Evolutionary conservation across 495 filamentous ascomycete species (phyloP), one percentile per base, ranked within the genome.

Genomic region (Aspergillus diversus): DNA sequence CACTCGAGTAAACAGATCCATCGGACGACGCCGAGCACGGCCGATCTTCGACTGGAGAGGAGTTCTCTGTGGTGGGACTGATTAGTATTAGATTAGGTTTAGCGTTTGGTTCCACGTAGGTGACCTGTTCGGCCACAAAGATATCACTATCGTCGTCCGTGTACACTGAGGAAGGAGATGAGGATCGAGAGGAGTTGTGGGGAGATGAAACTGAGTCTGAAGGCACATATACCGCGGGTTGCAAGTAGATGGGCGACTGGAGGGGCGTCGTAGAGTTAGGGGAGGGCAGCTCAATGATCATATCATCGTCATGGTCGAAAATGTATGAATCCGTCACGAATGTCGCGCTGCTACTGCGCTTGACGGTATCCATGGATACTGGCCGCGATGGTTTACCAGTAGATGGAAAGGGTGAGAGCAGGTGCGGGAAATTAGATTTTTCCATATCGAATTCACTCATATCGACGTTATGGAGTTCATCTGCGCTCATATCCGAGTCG

Each of bases 311-410:
- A 11, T 69, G 64, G 48, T 76, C 74, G 52, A 78, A 76, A 33
- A 77, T 73, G 47, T 72, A 75, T 4, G 74, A 61, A 35, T 75
- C 73, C 33, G 75, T 74, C 8, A 60, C 69, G 17, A 77, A 78
- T 27, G 72, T 75, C 0, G 72, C 66, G 47, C 57, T 70, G 49
- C 76, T 79, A 57, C 65, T 76, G n/a, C 76, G 73, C 64, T 80
- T 81, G 51, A 79, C 64, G 2, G 78, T 81, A 27, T 77, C 75
- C 54, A 78, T 72, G 0, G 78, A 81, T 7, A 80, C 72, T 0
- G 77, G 75, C 3, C 77, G 68, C 16, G 71, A 69, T 1, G 64
- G 48, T 58, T 77, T 78, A 27, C 57, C 57, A 13, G 59, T 55
- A 12, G 69, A 57, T 6, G 62, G 56, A 34, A 63, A 67, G 1